Percentiles rank a stretch among this genome's conserved stretches.
Evolutionary conservation across 2,329 filamentous ascomycete genomes (phyloP).

Genomic region (Scedosporium boydii): DNA sequence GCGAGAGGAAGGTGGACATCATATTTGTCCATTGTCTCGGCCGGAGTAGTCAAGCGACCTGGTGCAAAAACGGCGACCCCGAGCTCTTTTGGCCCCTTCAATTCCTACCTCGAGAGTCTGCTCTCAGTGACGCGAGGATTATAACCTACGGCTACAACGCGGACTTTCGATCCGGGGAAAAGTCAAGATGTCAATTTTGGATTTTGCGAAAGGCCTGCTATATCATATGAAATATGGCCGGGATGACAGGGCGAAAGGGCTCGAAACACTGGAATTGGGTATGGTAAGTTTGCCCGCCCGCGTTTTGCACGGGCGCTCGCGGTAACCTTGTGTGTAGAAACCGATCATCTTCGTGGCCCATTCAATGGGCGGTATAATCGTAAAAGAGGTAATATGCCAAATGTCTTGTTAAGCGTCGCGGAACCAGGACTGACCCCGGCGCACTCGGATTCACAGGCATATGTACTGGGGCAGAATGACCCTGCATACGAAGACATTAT

Average conservation of each 20-base stretch:
- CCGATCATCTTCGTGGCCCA: constrained; percentile 19
- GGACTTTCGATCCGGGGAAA: constrained; percentile 14
- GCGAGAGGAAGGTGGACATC: constrained; percentile 16
- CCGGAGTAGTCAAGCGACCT: constrained; percentile 29
- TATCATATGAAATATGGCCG: not conserved
- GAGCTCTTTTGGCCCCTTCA: constrained; percentile 27
- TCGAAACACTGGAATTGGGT: not conserved
- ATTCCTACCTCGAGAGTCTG: constrained; percentile 26
- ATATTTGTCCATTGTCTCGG: constrained; percentile 33
- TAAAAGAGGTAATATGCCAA: constrained; percentile 26
- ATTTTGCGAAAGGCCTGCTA: constrained; percentile 20
- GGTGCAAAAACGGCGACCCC: constrained; percentile 22
- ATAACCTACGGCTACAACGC: constrained; percentile 23
- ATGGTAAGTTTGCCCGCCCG: not conserved
- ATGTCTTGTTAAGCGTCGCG: no score
- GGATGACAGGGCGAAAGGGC: not conserved
- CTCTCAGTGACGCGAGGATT: constrained; percentile 17
- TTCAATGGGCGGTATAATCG: constrained; percentile 21
- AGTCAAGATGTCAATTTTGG: constrained; percentile 15
- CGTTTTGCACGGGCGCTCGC: no score
- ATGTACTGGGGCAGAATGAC: constrained; percentile 14
- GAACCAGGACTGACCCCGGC: not conserved
- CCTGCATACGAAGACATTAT: constrained; percentile 4
- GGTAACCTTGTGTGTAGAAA: not conserved
- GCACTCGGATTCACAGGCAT: no score